phyloP scores from a whole-genome alignment of 805 yeast genomes.

The Clavispora fructus region DNA sequence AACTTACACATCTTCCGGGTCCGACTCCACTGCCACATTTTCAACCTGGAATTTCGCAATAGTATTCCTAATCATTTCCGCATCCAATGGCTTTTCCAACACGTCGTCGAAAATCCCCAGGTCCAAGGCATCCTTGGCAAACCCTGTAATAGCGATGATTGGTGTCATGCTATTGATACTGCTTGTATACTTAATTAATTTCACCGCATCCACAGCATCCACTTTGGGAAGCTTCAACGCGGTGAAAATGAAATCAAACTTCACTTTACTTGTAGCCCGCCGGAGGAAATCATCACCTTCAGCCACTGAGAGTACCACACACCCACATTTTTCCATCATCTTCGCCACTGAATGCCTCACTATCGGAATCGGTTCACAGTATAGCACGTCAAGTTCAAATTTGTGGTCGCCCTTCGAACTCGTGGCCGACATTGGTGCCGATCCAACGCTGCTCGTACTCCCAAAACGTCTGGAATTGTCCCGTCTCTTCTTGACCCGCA shows the following conservation, averaged over 20 bases:
- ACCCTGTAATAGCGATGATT: constrained; percentile 68
- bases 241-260: constrained; percentile 77
- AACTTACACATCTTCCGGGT: constrained; percentile 6
- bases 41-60: constrained; percentile 8
- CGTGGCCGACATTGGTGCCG: constrained; percentile 5
- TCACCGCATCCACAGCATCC: constrained; percentile 71
- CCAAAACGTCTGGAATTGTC: constrained; percentile 39
- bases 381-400: constrained; percentile 55
- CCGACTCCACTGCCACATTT: constrained; percentile 13
- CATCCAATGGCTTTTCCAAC: constrained; percentile 62
- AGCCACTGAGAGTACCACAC: constrained; percentile 71
- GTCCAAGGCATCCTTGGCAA: constrained; percentile 58
- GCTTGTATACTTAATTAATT: constrained; percentile 67
- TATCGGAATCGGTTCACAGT: constrained; percentile 86
- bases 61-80: constrained; percentile 5
- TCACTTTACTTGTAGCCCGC: constrained; percentile 75
- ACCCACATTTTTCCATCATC: constrained; percentile 63
- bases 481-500: constrained; percentile 50
- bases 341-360: constrained; percentile 63
- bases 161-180: constrained; percentile 77
- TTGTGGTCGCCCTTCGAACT: neutral
- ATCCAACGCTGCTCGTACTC: constrained; percentile 2
- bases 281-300: constrained; percentile 81
- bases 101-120: constrained; percentile 59
- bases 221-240: constrained; percentile 65